Base-by-base conservation (phyloP, 2,329 filamentous ascomycete species). In the Colletotrichum musae region DNA sequence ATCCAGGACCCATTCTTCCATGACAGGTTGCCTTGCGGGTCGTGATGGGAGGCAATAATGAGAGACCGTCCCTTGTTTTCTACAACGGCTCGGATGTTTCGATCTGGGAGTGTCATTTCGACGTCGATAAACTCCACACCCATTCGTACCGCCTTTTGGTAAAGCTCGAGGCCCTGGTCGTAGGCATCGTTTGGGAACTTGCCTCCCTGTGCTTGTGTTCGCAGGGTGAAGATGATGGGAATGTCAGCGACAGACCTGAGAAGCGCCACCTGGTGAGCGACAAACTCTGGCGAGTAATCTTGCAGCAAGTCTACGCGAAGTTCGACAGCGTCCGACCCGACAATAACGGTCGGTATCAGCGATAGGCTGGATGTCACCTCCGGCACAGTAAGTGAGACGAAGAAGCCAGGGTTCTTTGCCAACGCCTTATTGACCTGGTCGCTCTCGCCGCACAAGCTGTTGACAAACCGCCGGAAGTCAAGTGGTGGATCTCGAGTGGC, bases 1-100 rank as follows among this genome's bases (percentile, higher is more conserved):
- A 96, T 91, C 95, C 96, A 99, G 0, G 93, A 94, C n/a, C 93
- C 94, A 74, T 97, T 95, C 72, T 87, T 91, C 96, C 96, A 99
- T 2, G 93, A 95, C 18, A 98, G 84, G 24, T 86, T 85, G 9
- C 92, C 92, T 64, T 88, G 83, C 0, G 94, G 93, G 78, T 99
- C 96, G 78, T 99, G 96, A 78, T 99, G 95, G 0, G 96, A 99
- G 9, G 95, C 94, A 74, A 99, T 97, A 76, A 99, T 93, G 71
- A 91, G 92, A 1, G 94, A 94, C 72, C 88, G 86, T 2, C 92
- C 91, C 78, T 93, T 92, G 6, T 80, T 80, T 63, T 91, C 88
- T 0, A 88, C 86, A 4, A 97, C 86, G 15, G 88, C 84, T 53
- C 91, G 88, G 36, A 98, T 86, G 41, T 97, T 84, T n/a, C 90